Evolutionary conservation across 805 yeast genomes (phyloP).

Genomic region (Candida yuanshanica): DNA sequence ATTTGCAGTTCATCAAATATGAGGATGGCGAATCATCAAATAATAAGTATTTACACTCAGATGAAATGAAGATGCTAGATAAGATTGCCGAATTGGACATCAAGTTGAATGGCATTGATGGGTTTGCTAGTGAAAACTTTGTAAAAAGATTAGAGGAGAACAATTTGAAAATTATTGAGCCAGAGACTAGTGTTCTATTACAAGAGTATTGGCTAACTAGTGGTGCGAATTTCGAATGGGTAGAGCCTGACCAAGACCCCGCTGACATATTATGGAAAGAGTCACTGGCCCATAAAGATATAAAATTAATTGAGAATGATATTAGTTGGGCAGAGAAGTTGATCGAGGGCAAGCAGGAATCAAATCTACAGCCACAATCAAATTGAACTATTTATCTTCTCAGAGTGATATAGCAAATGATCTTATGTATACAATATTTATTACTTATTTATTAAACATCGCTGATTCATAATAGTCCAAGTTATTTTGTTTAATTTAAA

Average conservation of each 20-base stretch:
- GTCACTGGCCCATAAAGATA: slow-evolving; percentile 10
- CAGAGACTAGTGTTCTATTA: slow-evolving; percentile 59
- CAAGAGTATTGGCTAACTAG: slow-evolving; percentile 86
- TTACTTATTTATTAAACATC: slow-evolving; percentile 1
- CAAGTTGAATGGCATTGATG: slow-evolving; percentile 15
- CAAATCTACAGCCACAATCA: not conserved
- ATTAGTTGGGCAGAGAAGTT: slow-evolving; percentile 20
- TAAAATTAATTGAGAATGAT: slow-evolving; percentile 10
- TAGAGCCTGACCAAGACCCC: slow-evolving; percentile 87
- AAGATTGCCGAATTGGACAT: slow-evolving; percentile 58
- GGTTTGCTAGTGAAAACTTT: slow-evolving; percentile 14
- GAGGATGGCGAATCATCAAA: slow-evolving; percentile 57
- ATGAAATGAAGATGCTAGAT: slow-evolving; percentile 62
- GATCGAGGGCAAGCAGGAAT: slow-evolving; percentile 4
- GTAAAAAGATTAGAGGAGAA: slow-evolving; percentile 6
- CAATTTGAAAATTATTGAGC: slow-evolving; percentile 28
- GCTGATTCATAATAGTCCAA: too few relatives aligned
- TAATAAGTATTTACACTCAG: slow-evolving; percentile 59
- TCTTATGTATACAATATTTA: slow-evolving; percentile 4
- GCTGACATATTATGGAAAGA: slow-evolving; percentile 44
- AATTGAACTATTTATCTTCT: too few relatives aligned
- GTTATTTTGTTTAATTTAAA: too few relatives aligned
- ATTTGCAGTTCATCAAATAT: slow-evolving; percentile 57
- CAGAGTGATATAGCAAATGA: not conserved
- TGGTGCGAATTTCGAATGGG: slow-evolving; percentile 86